Conservation (phyloP, 441 rosid species). For the Populus trichocarpa region DNA sequence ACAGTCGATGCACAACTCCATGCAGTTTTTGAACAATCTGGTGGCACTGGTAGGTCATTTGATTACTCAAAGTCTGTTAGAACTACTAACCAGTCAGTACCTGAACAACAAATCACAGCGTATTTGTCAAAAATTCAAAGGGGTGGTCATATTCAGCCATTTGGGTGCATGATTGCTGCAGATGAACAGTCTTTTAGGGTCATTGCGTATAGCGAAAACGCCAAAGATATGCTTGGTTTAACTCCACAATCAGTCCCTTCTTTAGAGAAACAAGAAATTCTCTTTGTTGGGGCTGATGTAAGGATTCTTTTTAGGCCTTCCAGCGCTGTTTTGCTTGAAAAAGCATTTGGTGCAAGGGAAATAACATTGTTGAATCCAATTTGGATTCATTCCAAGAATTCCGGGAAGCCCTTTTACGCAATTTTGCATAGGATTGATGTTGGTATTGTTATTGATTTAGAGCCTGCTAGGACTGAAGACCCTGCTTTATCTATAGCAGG, state of each 20-base stretch:
- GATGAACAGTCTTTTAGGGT: slow-evolving; percentile 64
- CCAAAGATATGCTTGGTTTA: slow-evolving; percentile 77
- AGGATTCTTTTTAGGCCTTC: slow-evolving; percentile 61
- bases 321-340: slow-evolving; percentile 58
- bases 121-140: slow-evolving; percentile 84
- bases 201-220: slow-evolving; percentile 78
- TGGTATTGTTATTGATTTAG: slow-evolving; percentile 92
- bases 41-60: slow-evolving; percentile 85
- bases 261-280: slow-evolving; percentile 60
- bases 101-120: slow-evolving; percentile 77
- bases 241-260: slow-evolving; percentile 79
- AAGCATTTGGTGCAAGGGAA: slow-evolving; percentile 83
- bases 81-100: slow-evolving; percentile 61
- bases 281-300: slow-evolving; percentile 69
- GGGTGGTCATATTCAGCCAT: slow-evolving; percentile 85
- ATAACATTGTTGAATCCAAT: slow-evolving; percentile 76
- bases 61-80: slow-evolving; percentile 78
- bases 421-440: slow-evolving; percentile 91
- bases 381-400: slow-evolving; percentile 79
- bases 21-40: slow-evolving; percentile 87
- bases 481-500: slow-evolving; percentile 95
- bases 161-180: slow-evolving; percentile 83
- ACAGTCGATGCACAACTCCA: slow-evolving; percentile 94
- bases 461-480: slow-evolving; percentile 92
- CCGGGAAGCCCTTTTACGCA: slow-evolving; percentile 84